Evolutionary conservation across 305 asterid genomes (phyloP).

Genomic region (Fraxinus angustifolia): DNA sequence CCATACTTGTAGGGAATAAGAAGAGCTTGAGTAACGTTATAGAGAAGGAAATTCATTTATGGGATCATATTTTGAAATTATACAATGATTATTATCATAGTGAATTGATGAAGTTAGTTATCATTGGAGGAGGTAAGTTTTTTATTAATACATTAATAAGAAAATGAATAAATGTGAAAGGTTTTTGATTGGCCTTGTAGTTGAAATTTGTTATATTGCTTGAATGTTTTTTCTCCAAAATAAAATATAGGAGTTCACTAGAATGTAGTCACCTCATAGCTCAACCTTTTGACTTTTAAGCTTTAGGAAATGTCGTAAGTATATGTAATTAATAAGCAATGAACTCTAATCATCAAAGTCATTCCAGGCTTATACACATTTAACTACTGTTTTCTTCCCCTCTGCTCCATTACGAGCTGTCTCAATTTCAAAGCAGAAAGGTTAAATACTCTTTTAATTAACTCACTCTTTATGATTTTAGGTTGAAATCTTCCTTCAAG

Average conservation of each 20-base stretch:
- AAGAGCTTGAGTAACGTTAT: slow-evolving; percentile 87
- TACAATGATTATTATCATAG: slow-evolving; percentile 70
- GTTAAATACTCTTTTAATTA: background rate
- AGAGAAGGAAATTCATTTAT: slow-evolving; percentile 77
- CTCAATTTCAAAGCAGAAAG: background rate
- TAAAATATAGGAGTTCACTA: background rate
- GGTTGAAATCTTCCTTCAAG: background rate
- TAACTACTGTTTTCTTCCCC: background rate
- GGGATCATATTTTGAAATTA: slow-evolving; percentile 65
- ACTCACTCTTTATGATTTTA: background rate
- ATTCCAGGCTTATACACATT: background rate
- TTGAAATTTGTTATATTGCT: background rate
- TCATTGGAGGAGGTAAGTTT: slow-evolving; percentile 82
- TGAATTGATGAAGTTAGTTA: slow-evolving; percentile 81
- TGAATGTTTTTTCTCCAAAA: background rate
- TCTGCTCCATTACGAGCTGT: background rate
- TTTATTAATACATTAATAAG: background rate
- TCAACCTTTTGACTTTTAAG: background rate
- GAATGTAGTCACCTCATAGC: background rate
- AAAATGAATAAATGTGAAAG: background rate
- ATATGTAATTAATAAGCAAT: background rate
- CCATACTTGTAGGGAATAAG: slow-evolving; percentile 61
- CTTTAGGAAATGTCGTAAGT: background rate
- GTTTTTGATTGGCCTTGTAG: slow-evolving; percentile 1
- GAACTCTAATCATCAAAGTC: background rate